Percentiles rank a stretch among this genome's conserved stretches.
Evolutionary conservation across 2,329 filamentous ascomycete species (phyloP).

Genomic region (Alternaria viburni): DNA sequence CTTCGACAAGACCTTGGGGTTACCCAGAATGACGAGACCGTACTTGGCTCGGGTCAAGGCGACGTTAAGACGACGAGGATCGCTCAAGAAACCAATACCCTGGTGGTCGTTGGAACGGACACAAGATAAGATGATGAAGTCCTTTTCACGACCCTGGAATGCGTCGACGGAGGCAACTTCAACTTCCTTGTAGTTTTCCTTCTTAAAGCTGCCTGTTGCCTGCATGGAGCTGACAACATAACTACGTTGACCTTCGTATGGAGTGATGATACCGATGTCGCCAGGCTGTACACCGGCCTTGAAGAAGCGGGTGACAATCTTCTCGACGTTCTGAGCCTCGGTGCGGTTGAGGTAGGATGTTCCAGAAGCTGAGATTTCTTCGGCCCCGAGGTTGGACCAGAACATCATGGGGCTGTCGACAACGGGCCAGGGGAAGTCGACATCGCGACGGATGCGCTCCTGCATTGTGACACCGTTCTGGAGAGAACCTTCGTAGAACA

Average conservation of each 20-base stretch:
- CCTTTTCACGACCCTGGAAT: constrained; percentile 98
- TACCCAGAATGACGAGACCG: constrained; percentile 93
- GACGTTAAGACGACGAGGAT: constrained; percentile 95
- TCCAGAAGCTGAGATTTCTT: constrained; percentile 96
- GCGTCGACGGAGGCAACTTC: constrained; percentile 98
- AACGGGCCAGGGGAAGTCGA: constrained; percentile 98
- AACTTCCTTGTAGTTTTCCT: constrained; percentile 97
- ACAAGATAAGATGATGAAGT: constrained; percentile 97
- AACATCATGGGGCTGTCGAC: constrained; percentile 99
- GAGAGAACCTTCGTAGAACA: constrained; percentile 98
- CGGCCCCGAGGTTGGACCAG: constrained; percentile 97
- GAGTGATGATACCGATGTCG: constrained; percentile 97
- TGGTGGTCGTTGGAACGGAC: constrained; percentile 99
- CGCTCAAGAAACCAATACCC: constrained; percentile 97
- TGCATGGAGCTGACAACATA: constrained; percentile 99
- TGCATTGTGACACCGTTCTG: constrained; percentile 95
- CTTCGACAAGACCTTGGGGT: constrained; percentile 96
- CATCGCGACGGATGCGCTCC: constrained; percentile 85
- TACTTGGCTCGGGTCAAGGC: constrained; percentile 97
- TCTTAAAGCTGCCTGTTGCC: constrained; percentile 94
- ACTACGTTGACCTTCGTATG: constrained; percentile 96
- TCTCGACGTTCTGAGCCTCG: constrained; percentile 96
- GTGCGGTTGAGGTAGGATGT: constrained; percentile 98
- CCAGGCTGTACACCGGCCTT: constrained; percentile 94
- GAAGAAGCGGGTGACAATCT: constrained; percentile 98